These are phyloP conservation scores for Areca catechu DNA, from an alignment of 176 grass and related monocot species.

Conservation along the genomic window DNA sequence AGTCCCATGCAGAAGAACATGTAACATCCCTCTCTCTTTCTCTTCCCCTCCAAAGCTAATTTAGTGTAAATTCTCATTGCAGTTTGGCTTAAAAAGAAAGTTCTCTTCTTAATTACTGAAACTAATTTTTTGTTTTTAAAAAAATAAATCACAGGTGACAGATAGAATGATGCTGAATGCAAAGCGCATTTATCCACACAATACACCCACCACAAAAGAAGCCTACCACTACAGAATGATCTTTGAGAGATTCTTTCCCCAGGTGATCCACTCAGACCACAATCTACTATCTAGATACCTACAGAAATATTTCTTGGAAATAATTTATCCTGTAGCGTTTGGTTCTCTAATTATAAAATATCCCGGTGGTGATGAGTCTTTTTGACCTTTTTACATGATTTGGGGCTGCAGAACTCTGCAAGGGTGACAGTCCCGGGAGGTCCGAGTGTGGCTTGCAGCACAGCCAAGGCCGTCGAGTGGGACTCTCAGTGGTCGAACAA, in stretches of 20 bases:
- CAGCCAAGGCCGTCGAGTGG: conserved; percentile 90
- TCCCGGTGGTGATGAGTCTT: too few species aligned
- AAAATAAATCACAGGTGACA: conserved; percentile 35
- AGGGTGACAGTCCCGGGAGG: conserved; percentile 83
- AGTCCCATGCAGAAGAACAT: conserved; percentile 72
- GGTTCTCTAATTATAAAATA: not conserved
- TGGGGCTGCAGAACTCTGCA: conserved; percentile 57
- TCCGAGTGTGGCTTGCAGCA: conserved; percentile 92
- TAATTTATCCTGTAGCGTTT: not conserved
- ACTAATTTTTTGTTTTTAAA: not conserved
- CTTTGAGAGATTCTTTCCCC: conserved; percentile 92
- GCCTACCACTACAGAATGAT: conserved; percentile 96
- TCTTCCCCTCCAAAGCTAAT: not conserved
- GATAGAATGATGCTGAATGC: conserved; percentile 86
- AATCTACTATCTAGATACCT: too few species aligned
- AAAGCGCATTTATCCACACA: conserved; percentile 46
- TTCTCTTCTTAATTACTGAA: too few species aligned
- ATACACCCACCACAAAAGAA: conserved; percentile 87
- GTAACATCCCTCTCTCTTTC: conserved; percentile 14
- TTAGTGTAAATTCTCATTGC: too few species aligned
- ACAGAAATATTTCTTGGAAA: too few species aligned
- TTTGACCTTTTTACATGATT: not conserved
- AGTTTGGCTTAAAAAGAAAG: too few species aligned
- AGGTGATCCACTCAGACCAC: conserved; percentile 34
- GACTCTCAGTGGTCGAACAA: conserved; percentile 81